Evolutionary conservation across 306 rosid species (phyloP).

Genomic region (Hippophae tibetana): DNA sequence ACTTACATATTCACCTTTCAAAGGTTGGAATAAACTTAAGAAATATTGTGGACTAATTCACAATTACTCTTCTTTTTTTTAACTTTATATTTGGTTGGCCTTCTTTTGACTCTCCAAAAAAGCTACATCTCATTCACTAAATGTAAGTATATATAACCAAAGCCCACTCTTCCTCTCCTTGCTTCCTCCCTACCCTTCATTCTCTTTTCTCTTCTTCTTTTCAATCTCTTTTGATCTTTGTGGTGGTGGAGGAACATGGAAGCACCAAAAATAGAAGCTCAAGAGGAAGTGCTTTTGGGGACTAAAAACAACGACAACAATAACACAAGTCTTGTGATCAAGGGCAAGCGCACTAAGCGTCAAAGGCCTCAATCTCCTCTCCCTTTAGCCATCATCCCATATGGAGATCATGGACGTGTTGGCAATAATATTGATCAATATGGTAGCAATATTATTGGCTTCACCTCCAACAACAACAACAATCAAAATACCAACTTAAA

Average conservation of each 20-base stretch:
- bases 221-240: slow-evolving; percentile 12
- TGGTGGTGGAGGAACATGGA: slow-evolving; percentile 43
- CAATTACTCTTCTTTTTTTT: too few species aligned
- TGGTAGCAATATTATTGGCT: slow-evolving; percentile 6
- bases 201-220: slow-evolving; percentile 15
- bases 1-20: slow-evolving; percentile 16
- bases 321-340: slow-evolving; percentile 21
- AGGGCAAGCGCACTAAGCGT: slow-evolving; percentile 91
- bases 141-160: slow-evolving; percentile 17
- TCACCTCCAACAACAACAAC: neutral
- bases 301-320: slow-evolving; percentile 29
- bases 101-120: too few species aligned
- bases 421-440: neutral
- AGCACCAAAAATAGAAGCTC: slow-evolving; percentile 14
- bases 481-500: slow-evolving; percentile 15
- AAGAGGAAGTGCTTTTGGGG: slow-evolving; percentile 44
- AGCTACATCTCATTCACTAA: slow-evolving; percentile 18
- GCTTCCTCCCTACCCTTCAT: slow-evolving; percentile 50
- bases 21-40: slow-evolving; percentile 3
- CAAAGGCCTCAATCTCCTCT: slow-evolving; percentile 77
- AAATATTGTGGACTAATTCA: too few species aligned
- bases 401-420: slow-evolving; percentile 4
- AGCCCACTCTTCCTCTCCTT: slow-evolving; percentile 25
- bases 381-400: slow-evolving; percentile 41
- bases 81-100: too few species aligned